phyloP scores from a whole-genome alignment of 2,329 filamentous ascomycete genomes.

The Penicillium sp. region DNA sequence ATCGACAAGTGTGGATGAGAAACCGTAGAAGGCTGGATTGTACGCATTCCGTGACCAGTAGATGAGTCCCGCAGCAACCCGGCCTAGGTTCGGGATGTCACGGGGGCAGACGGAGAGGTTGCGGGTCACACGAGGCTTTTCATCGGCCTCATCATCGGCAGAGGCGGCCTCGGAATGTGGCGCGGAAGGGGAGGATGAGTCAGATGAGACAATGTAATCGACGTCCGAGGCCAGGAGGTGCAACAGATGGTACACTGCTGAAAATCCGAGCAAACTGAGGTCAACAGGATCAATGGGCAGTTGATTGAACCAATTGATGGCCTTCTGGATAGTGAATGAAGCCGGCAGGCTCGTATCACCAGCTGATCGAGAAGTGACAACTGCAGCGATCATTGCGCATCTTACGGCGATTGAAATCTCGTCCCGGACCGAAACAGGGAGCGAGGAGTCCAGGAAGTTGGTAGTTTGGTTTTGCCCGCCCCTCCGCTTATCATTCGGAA shows the following conservation, averaged over 20 bases:
- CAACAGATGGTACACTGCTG: conserved; percentile 46
- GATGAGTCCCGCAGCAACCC: conserved; percentile 45
- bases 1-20: conserved; percentile 41
- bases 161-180: conserved; percentile 29
- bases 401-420: conserved; percentile 63
- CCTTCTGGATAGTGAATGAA: conserved; percentile 45
- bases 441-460: conserved; percentile 58
- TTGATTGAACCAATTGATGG: conserved; percentile 47
- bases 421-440: conserved; percentile 52
- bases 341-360: conserved; percentile 38
- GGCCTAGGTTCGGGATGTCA: conserved; percentile 39
- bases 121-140: conserved; percentile 12
- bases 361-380: conserved; percentile 47
- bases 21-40: conserved; percentile 48
- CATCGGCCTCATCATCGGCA: conserved; percentile 34
- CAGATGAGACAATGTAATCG: conserved; percentile 42
- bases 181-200: conserved; percentile 34
- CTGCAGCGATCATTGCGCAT: conserved; percentile 62
- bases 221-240: conserved; percentile 47
- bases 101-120: conserved; percentile 20
- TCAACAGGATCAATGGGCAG: conserved; percentile 49
- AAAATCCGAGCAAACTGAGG: conserved; percentile 47
- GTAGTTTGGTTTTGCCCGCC: conserved; percentile 37
- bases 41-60: conserved; percentile 52
- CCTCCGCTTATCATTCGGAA: conserved; percentile 48